These are phyloP conservation scores for Globisporangium solare DNA, from an alignment of 352 stramenopile species.

Conservation along the genomic window DNA sequence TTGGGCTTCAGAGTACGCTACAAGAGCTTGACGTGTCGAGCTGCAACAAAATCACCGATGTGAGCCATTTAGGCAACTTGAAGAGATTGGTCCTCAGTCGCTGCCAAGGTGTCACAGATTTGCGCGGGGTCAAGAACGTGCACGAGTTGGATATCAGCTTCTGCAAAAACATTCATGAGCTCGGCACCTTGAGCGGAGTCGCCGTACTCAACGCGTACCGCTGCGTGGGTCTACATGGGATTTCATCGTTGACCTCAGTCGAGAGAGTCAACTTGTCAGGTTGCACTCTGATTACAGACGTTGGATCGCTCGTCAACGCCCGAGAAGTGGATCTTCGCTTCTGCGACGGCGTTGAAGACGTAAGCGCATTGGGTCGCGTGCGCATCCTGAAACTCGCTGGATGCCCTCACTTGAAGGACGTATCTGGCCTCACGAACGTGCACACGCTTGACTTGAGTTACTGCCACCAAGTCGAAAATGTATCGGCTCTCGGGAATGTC, in stretches of 20 bases:
- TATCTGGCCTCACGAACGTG: constrained; percentile 40
- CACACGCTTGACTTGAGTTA: constrained; percentile 63
- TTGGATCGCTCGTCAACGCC: constrained; percentile 29
- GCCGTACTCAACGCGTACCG: constrained; percentile 45
- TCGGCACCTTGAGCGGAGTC: constrained; percentile 26
- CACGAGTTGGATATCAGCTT: constrained; percentile 71
- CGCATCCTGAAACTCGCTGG: constrained; percentile 56
- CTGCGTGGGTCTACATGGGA: constrained; percentile 42
- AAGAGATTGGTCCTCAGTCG: constrained; percentile 49
- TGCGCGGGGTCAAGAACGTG: constrained; percentile 36
- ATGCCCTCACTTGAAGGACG: constrained; percentile 40
- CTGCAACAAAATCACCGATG: constrained; percentile 31
- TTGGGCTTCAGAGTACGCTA: constrained; percentile 21
- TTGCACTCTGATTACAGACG: constrained; percentile 42
- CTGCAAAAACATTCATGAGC: constrained; percentile 38
- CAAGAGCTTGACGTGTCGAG: constrained; percentile 54
- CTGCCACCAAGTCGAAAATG: constrained; percentile 44
- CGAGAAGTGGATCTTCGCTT: constrained; percentile 60
- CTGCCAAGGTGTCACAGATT: constrained; percentile 36
- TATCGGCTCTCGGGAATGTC: constrained; percentile 37
- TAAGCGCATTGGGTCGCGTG: constrained; percentile 23
- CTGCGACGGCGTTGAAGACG: constrained; percentile 57
- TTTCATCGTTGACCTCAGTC: constrained; percentile 26
- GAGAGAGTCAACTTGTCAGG: constrained; percentile 49
- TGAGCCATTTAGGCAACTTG: constrained; percentile 34